phyloP scores from a whole-genome alignment of 2,329 filamentous ascomycete species.

The Colletotrichum tropicicola region DNA sequence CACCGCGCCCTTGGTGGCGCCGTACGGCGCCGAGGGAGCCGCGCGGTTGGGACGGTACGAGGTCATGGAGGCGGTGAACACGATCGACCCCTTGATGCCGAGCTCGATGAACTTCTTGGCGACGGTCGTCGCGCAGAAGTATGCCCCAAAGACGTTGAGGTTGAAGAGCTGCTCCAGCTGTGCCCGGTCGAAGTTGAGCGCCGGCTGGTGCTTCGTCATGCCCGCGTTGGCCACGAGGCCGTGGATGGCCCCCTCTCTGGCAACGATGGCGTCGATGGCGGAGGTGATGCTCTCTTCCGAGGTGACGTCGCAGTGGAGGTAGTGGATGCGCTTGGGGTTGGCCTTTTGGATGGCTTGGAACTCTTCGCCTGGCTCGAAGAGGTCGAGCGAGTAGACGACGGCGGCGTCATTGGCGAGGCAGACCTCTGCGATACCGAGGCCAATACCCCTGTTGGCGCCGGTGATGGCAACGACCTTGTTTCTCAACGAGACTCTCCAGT shows the following conservation, averaged over 20 bases:
- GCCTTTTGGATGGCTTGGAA: constrained; percentile 41
- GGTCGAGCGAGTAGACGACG: constrained; percentile 41
- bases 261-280: constrained; percentile 50
- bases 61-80: constrained; percentile 58
- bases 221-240: constrained; percentile 36
- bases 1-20: constrained; percentile 53
- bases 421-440: constrained; percentile 54
- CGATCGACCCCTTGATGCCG: constrained; percentile 44
- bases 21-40: constrained; percentile 60
- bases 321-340: constrained; percentile 53
- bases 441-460: constrained; percentile 54
- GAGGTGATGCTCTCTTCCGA: constrained; percentile 47
- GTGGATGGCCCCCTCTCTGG: constrained; percentile 47
- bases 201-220: constrained; percentile 31
- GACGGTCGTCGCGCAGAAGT: constrained; percentile 53
- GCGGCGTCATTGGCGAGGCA: constrained; percentile 53
- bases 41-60: constrained; percentile 56
- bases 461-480: constrained; percentile 51
- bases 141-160: constrained; percentile 57
- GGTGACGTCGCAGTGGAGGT: constrained; percentile 56
- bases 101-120: constrained; percentile 50
- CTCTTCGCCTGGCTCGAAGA: constrained; percentile 36
- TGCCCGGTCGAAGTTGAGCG: constrained; percentile 47
- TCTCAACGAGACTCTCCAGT: constrained; percentile 44
- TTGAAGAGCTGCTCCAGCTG: constrained; percentile 33